Percentiles rank a stretch among this genome's conserved stretches.
Evolutionary conservation across 371 early-diverging fungal species (phyloP).

Genomic region (Dichotomocladium elegans): DNA sequence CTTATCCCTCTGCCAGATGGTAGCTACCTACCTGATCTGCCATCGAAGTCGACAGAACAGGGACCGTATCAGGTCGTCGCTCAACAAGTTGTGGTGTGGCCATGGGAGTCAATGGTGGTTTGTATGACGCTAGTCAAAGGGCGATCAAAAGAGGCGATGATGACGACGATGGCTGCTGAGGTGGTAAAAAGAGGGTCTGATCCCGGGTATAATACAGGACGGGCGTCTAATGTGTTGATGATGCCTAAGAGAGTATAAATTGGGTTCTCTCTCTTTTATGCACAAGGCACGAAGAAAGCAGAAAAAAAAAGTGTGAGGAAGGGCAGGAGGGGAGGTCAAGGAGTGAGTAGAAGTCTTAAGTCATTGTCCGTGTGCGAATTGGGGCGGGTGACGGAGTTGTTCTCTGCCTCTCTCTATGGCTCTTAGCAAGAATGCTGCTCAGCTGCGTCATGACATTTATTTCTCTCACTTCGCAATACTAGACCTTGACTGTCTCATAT

Average conservation of each 20-base stretch:
- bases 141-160: background rate
- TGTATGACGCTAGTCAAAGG: no score
- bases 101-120: conserved; percentile 20
- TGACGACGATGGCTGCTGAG: no score
- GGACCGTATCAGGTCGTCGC: conserved; percentile 38
- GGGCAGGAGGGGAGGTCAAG: no score
- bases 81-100: conserved; percentile 35
- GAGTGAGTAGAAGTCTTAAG: no score
- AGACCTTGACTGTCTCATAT: no score
- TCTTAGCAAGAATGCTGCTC: no score
- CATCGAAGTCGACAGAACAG: conserved; percentile 40
- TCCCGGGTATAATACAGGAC: background rate
- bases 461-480: no score
- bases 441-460: no score
- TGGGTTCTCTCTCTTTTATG: background rate
- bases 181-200: background rate
- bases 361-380: no score
- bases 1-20: background rate
- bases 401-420: no score
- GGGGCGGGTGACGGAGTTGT: no score
- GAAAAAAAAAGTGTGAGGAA: no score
- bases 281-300: background rate
- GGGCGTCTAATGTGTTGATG: background rate
- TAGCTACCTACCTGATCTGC: conserved; percentile 44
- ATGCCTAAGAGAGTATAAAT: background rate